Evolutionary conservation across 179 eudicot species (phyloP).

Genomic region (Gypsophila paniculata): DNA sequence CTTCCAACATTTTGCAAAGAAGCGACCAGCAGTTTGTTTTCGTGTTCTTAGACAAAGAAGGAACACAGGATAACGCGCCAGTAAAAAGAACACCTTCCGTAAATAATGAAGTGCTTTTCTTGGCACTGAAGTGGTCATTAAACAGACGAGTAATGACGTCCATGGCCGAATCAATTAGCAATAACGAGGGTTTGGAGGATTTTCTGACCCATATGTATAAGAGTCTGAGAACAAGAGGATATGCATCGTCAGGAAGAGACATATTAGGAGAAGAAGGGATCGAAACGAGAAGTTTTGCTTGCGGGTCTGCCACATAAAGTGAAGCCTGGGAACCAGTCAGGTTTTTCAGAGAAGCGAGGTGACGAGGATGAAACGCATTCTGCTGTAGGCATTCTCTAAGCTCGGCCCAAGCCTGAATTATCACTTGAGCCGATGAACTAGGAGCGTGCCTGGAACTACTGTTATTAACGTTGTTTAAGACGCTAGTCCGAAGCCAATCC

Average conservation of each 20-base stretch:
- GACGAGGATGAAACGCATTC: constrained; percentile 41
- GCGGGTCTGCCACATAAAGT: constrained; percentile 88
- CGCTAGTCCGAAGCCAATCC: constrained; percentile 62
- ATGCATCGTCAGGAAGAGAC: constrained; percentile 57
- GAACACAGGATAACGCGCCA: constrained; percentile 61
- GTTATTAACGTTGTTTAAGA: constrained; percentile 30
- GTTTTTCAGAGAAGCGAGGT: constrained; percentile 48
- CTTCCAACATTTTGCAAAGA: constrained; percentile 57
- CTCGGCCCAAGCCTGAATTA: constrained; percentile 88
- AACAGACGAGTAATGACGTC: constrained; percentile 41
- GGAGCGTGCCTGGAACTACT: constrained; percentile 30
- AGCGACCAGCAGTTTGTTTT: constrained; percentile 50
- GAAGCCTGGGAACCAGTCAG: constrained; percentile 48
- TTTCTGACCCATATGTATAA: constrained; percentile 84
- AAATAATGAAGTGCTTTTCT: constrained; percentile 35
- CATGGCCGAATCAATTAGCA: constrained; percentile 47
- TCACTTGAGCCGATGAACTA: constrained; percentile 58
- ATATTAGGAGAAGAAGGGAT: constrained; percentile 56
- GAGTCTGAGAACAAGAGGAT: constrained; percentile 66
- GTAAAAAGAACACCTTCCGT: constrained; percentile 60
- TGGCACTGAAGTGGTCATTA: constrained; percentile 29
- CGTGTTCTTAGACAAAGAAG: constrained; percentile 48
- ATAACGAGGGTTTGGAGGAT: constrained; percentile 57
- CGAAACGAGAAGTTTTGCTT: constrained; percentile 70
- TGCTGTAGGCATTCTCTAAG: constrained; percentile 63